Percentiles rank a stretch among this genome's conserved stretches.
Conservation (phyloP, 441 rosid genomes). For the Adansonia rubrostipa region DNA sequence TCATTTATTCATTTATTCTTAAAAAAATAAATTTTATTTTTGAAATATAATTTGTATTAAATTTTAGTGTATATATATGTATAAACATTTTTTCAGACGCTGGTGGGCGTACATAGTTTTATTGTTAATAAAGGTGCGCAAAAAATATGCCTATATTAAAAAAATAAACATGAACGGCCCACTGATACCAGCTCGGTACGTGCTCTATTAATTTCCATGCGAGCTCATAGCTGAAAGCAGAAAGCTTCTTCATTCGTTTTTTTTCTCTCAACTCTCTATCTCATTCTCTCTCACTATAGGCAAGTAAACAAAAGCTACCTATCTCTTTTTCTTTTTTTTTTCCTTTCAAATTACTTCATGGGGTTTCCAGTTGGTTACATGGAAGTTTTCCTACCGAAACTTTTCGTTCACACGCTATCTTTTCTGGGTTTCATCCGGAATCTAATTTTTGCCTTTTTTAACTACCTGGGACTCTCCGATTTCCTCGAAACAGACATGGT, state of each 20-base stretch:
- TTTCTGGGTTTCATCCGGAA: constrained; percentile 67
- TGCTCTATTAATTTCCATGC: constrained; percentile 7
- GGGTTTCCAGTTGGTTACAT: constrained; percentile 88
- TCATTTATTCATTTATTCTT: no score
- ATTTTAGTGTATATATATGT: no score
- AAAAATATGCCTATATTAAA: no score
- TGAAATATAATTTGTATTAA: no score
- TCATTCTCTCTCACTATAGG: not conserved
- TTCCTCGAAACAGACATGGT: constrained; percentile 64
- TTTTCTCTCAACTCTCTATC: not conserved
- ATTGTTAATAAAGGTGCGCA: no score
- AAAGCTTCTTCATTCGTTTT: constrained; percentile 27
- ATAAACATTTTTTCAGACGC: no score
- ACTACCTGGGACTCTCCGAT: constrained; percentile 68
- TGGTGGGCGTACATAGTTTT: no score
- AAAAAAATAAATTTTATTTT: no score
- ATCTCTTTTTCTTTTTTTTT: not conserved
- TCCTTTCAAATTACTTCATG: constrained; percentile 40
- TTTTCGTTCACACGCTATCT: constrained; percentile 68
- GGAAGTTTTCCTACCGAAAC: constrained; percentile 72
- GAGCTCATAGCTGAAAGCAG: constrained; percentile 21
- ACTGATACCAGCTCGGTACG: not conserved
- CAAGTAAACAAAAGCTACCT: constrained; percentile 3
- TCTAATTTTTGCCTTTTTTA: constrained; percentile 56
- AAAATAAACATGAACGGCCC: no score